Conservation (phyloP, 768 basidiomycete genomes). For the Lentinula boryana region DNA sequence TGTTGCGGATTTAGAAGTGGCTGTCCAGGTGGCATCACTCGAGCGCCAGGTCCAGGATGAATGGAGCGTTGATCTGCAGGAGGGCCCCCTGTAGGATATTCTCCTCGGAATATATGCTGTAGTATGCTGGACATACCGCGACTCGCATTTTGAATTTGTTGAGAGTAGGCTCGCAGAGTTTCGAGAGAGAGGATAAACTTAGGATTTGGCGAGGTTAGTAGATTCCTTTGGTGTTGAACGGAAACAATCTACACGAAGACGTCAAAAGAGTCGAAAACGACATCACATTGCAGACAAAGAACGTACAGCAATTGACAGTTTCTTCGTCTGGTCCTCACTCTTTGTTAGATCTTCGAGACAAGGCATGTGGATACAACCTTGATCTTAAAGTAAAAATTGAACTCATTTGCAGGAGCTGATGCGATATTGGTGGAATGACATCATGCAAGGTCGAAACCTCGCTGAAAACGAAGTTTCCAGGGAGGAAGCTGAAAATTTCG, state of each 20-base stretch:
- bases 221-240: conserved; percentile 30
- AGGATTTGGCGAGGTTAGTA: conserved; percentile 31
- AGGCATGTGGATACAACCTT: too few relatives aligned
- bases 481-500: neutral
- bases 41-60: neutral
- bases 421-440: neutral
- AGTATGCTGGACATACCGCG: conserved; percentile 1
- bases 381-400: too few relatives aligned
- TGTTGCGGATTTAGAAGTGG: neutral
- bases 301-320: conserved; percentile 51
- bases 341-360: conserved; percentile 27
- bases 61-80: neutral
- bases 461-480: neutral
- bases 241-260: conserved; percentile 15
- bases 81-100: neutral
- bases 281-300: neutral
- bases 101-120: conserved; percentile 6
- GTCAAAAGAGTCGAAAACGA: conserved; percentile 6
- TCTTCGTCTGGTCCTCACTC: conserved; percentile 42
- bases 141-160: conserved; percentile 29
- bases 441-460: neutral
- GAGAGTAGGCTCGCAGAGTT: conserved; percentile 37
- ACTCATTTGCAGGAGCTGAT: neutral
- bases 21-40: neutral
- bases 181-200: conserved; percentile 34